phyloP scores from a whole-genome alignment of 495 filamentous ascomycete species.

The Aspergillus sparsus region DNA sequence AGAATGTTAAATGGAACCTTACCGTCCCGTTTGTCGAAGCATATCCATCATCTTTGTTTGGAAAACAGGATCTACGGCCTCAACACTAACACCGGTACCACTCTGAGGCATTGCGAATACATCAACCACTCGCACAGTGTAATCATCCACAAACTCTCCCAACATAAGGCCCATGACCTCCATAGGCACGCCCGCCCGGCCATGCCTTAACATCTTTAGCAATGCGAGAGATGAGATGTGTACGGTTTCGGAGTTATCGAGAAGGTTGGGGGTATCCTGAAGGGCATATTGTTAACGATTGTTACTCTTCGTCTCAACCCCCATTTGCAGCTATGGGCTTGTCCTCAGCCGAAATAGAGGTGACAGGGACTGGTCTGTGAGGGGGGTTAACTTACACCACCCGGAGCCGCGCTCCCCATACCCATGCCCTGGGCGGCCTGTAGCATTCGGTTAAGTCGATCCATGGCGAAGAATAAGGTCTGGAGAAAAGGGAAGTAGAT shows the following conservation, averaged over 20 bases:
- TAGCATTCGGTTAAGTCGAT: constrained; percentile 83
- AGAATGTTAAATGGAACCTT: constrained; percentile 30
- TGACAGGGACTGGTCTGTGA: background rate
- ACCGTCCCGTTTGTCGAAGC: constrained; percentile 95
- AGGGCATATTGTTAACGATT: constrained; percentile 19
- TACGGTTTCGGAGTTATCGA: constrained; percentile 99
- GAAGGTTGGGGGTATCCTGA: constrained; percentile 82
- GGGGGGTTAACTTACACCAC: constrained; percentile 63
- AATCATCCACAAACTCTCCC: constrained; percentile 98
- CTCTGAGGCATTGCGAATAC: constrained; percentile 99
- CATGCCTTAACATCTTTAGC: constrained; percentile 97
- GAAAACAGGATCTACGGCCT: constrained; percentile 97
- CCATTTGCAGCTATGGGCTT: background rate
- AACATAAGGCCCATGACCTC: constrained; percentile 99
- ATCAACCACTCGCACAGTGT: constrained; percentile 95
- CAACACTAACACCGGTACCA: constrained; percentile 96
- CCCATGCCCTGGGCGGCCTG: constrained; percentile 77
- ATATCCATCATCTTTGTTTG: constrained; percentile 99
- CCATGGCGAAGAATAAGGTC: constrained; percentile 57
- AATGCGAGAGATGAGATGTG: constrained; percentile 97
- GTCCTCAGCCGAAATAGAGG: background rate
- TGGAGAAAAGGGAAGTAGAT: constrained; percentile 21
- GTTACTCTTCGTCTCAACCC: background rate
- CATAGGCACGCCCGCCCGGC: constrained; percentile 97
- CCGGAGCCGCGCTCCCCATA: constrained; percentile 66